A percentile compares a stretch with the other conserved stretches of the same genome.
Evolutionary conservation across 2,329 filamentous ascomycete species (phyloP).

Genomic region (Colletotrichum sp.): DNA sequence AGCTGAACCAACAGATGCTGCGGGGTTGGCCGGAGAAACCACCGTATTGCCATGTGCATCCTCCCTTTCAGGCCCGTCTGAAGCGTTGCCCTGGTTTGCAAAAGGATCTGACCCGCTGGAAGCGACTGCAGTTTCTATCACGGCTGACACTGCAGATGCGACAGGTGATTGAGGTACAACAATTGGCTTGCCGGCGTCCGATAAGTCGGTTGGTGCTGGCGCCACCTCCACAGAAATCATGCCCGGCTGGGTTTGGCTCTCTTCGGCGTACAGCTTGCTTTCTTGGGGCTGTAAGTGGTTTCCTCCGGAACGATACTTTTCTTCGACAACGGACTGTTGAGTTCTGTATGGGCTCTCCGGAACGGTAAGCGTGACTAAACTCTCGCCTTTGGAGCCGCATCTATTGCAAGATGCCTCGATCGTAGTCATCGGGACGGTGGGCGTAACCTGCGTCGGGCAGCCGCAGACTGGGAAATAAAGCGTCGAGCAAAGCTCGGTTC

Average conservation of each 20-base stretch:
- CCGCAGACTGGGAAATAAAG: neutral
- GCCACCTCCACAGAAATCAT: neutral
- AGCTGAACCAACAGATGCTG: neutral
- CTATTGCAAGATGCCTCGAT: neutral
- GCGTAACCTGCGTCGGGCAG: neutral
- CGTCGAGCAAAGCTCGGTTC: neutral
- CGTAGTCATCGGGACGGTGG: neutral
- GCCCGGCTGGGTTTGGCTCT: neutral
- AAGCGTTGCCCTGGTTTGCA: neutral
- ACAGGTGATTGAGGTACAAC: accelerated
- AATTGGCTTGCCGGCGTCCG: neutral
- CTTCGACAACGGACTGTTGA: neutral
- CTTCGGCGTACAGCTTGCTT: neutral
- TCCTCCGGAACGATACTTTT: neutral
- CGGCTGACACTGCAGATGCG: neutral
- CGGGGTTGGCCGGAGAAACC: neutral
- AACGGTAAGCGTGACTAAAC: neutral
- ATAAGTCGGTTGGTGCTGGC: accelerated
- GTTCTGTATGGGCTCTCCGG: neutral
- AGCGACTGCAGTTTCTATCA: accelerated
- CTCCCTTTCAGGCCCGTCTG: neutral
- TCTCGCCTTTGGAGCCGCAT: neutral
- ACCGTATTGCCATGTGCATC: neutral
- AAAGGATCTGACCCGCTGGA: accelerated
- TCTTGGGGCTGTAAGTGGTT: neutral